A percentile compares a stretch with the other conserved stretches of the same genome.
phyloP scores from a whole-genome alignment of 202 grass and related monocot genomes.

The Brachypodium distachyon region DNA sequence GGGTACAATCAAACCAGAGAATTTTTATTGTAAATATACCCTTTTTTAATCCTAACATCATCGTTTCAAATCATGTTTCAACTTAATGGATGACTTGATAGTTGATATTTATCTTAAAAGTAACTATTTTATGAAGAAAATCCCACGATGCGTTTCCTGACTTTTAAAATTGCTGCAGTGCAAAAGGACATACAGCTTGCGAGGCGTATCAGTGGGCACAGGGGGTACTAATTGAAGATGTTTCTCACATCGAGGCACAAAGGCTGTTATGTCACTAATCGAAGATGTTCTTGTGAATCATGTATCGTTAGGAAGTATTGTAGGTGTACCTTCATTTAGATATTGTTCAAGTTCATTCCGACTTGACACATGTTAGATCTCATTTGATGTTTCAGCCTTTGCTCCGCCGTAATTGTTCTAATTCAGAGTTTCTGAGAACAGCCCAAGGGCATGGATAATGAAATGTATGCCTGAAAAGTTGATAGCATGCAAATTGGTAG shows the following conservation, averaged over 20 bases:
- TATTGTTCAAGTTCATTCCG: not conserved
- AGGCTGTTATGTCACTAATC: slow-evolving; percentile 25
- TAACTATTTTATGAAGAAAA: not conserved
- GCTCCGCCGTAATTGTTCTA: not conserved
- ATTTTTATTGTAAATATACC: not conserved
- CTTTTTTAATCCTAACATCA: no score
- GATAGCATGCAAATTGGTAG: no score
- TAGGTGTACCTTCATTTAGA: slow-evolving; percentile 17
- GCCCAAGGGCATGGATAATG: not conserved
- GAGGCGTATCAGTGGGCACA: slow-evolving; percentile 54
- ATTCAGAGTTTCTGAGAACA: not conserved
- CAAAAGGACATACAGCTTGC: slow-evolving; percentile 78
- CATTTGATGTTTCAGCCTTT: not conserved
- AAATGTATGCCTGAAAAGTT: not conserved
- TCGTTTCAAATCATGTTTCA: no score
- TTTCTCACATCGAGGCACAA: slow-evolving; percentile 31
- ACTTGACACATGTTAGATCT: not conserved
- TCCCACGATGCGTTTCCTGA: no score
- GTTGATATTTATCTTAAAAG: not conserved
- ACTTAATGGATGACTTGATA: not conserved
- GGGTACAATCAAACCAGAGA: not conserved
- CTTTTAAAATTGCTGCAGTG: slow-evolving; percentile 43
- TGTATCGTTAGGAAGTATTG: not conserved
- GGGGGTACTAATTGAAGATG: not conserved
- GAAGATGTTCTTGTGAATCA: not conserved